Conservation (phyloP, 1,139 yeast species). For the Suhomyces yuchorum region DNA sequence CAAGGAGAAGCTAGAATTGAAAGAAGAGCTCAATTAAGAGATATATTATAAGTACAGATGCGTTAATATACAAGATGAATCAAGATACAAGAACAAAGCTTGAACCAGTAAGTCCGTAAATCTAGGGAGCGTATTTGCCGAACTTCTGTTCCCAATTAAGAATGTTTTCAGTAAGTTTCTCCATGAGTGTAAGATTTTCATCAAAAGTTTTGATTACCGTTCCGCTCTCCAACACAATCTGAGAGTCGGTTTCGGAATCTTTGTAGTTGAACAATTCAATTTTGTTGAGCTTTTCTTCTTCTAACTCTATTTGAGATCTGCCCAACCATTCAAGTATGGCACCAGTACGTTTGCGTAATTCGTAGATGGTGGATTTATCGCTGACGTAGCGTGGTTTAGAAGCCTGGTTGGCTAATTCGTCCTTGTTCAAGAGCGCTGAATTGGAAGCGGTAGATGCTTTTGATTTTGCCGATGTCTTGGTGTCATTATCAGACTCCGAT, state of each 20-base stretch:
- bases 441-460: constrained; percentile 10
- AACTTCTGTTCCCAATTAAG: constrained; percentile 77
- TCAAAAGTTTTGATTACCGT: constrained; percentile 48
- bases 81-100: not conserved
- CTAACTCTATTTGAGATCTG: constrained; percentile 78
- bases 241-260: constrained; percentile 12
- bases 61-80: not conserved
- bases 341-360: constrained; percentile 83
- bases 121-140: constrained; percentile 55
- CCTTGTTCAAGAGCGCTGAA: constrained; percentile 29
- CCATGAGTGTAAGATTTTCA: constrained; percentile 66
- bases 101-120: too few relatives aligned
- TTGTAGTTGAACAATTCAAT: constrained; percentile 44
- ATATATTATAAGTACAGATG: constrained; percentile 21
- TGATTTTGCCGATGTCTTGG: constrained; percentile 11
- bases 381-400: constrained; percentile 84
- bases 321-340: constrained; percentile 90
- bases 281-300: constrained; percentile 65
- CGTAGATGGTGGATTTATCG: constrained; percentile 70
- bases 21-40: constrained; percentile 28
- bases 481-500: constrained; percentile 1
- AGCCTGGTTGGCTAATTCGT: constrained; percentile 57
- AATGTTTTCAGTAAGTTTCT: constrained; percentile 65
- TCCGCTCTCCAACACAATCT: constrained; percentile 35
- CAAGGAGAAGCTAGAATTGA: constrained; percentile 10